Percentiles rank a stretch among this genome's conserved stretches.
Evolutionary conservation across 768 basidiomycete genomes (phyloP).

Genomic region (Mycena leptocephala): DNA sequence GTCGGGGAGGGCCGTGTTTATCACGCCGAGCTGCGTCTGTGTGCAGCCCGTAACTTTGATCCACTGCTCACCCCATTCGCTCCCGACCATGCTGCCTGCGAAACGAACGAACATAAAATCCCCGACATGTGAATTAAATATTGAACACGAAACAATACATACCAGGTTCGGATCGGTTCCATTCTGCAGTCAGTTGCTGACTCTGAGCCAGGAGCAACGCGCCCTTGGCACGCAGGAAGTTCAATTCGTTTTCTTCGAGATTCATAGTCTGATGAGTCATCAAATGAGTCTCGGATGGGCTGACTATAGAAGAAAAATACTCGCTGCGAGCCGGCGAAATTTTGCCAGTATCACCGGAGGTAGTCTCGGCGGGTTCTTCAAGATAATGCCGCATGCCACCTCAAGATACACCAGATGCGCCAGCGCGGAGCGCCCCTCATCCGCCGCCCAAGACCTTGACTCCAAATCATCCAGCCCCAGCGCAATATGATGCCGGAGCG

Average conservation of each 20-base stretch:
- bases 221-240: constrained; percentile 18
- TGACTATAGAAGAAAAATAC: background rate
- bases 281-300: background rate
- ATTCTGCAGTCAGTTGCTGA: constrained; percentile 5
- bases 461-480: constrained; percentile 15
- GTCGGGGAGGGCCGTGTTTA: background rate
- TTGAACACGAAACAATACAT: background rate
- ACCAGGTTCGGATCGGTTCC: constrained; percentile 3
- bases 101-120: no score
- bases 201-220: background rate
- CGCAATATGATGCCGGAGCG: background rate
- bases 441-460: no score
- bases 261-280: background rate
- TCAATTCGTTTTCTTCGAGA: background rate
- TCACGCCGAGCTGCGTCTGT: background rate
- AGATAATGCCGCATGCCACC: background rate
- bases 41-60: background rate
- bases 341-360: constrained; percentile 9
- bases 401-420: constrained; percentile 24
- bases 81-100: background rate
- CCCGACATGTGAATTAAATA: background rate
- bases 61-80: constrained; percentile 15
- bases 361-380: background rate
- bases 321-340: constrained; percentile 9
- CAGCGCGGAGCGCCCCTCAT: constrained; percentile 19